phyloP scores from a whole-genome alignment of 2,329 filamentous ascomycete species.

The Calonectria pseudoreteaudii region DNA sequence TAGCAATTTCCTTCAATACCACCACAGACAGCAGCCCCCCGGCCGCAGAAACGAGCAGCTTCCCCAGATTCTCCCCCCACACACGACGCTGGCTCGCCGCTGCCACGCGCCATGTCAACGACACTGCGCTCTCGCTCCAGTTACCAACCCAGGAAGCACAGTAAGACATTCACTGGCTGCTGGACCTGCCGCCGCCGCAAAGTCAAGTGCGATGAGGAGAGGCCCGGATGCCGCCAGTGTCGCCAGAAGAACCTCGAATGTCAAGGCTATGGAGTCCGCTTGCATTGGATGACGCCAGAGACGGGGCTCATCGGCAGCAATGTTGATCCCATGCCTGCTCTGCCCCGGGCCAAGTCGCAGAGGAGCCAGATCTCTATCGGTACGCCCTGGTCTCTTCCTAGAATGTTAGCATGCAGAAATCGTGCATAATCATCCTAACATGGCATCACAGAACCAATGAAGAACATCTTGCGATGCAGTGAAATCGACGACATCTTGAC shows the following conservation, averaged over 20 bases:
- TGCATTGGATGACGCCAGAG: conserved; percentile 41
- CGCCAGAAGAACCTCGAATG: conserved; percentile 43
- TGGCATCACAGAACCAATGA: conserved; percentile 8
- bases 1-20: conserved; percentile 19
- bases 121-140: conserved; percentile 12
- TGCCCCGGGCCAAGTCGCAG: conserved; percentile 19
- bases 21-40: neutral
- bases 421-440: neutral
- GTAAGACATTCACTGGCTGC: conserved; percentile 48
- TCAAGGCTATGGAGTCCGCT: conserved; percentile 46
- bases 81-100: neutral
- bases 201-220: conserved; percentile 53
- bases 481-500: conserved; percentile 20
- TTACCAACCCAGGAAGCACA: conserved; percentile 33
- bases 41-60: neutral
- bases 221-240: conserved; percentile 50
- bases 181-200: conserved; percentile 52
- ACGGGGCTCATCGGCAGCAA: conserved; percentile 6
- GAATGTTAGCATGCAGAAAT: neutral
- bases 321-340: conserved; percentile 9
- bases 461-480: conserved; percentile 8
- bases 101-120: conserved; percentile 21
- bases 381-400: neutral
- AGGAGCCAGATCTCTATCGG: conserved; percentile 23
- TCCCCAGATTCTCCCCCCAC: neutral